A percentile compares a stretch with the other conserved stretches of the same genome.
Conservation (phyloP, 306 rosid genomes). For the Alnus glutinosa region DNA sequence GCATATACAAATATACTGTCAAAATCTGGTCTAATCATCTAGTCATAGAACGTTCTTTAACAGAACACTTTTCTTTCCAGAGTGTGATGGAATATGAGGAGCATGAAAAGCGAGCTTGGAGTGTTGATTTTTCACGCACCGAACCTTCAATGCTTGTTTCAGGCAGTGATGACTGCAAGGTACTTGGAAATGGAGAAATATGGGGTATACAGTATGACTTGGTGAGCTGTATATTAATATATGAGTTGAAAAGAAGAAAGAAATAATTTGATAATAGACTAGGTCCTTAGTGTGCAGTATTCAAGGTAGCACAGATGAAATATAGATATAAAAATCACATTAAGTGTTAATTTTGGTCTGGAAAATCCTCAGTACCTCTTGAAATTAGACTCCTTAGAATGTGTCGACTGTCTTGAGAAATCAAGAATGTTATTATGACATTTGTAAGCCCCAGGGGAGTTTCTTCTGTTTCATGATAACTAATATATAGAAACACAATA, state of each 20-base stretch:
- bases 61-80: constrained; percentile 41
- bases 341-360: not conserved
- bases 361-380: not conserved
- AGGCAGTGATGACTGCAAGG: constrained; percentile 99
- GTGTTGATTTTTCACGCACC: constrained; percentile 93
- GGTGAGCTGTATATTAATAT: not conserved
- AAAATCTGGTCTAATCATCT: not conserved
- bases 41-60: not conserved
- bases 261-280: not conserved
- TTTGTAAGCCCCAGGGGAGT: not conserved
- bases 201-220: constrained; percentile 5
- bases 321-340: not conserved
- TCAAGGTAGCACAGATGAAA: not conserved
- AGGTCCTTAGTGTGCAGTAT: not conserved
- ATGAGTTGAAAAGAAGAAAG: not conserved
- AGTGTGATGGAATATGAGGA: constrained; percentile 98
- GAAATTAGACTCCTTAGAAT: not conserved
- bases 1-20: not conserved
- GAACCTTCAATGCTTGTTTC: constrained; percentile 98
- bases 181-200: constrained; percentile 29
- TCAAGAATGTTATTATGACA: not conserved
- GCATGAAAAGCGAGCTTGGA: constrained; percentile 98
- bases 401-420: not conserved
- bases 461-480: not conserved
- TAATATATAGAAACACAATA: not conserved